Evolutionary conservation across 2,329 filamentous ascomycete species (phyloP).

Genomic region (Alternaria sp.): DNA sequence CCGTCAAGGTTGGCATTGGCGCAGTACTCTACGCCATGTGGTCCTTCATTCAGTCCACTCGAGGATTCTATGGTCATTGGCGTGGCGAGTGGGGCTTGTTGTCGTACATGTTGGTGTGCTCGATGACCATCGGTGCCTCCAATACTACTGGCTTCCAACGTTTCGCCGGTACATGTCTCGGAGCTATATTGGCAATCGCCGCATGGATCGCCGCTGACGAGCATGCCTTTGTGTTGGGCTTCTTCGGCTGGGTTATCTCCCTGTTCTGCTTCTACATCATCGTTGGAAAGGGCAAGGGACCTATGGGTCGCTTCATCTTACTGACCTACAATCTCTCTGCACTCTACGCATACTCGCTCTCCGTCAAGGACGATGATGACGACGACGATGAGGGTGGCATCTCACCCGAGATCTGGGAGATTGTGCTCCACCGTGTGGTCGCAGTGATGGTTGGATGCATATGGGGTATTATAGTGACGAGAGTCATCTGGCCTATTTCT

Average conservation of each 20-base stretch:
- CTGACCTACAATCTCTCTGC: constrained; percentile 96
- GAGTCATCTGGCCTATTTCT: constrained; percentile 91
- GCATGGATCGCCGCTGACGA: constrained; percentile 80
- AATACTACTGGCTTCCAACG: constrained; percentile 90
- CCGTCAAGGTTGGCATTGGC: constrained; percentile 90
- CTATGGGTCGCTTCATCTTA: constrained; percentile 90
- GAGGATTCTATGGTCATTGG: constrained; percentile 84
- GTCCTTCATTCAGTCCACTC: constrained; percentile 79
- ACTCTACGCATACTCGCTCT: constrained; percentile 90
- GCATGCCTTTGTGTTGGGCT: constrained; percentile 75
- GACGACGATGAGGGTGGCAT: constrained; percentile 84
- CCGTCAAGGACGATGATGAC: constrained; percentile 77
- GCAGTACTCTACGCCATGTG: constrained; percentile 88
- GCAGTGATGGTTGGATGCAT: constrained; percentile 85
- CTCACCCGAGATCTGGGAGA: constrained; percentile 84
- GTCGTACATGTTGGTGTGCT: constrained; percentile 97
- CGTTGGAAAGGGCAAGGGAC: constrained; percentile 80
- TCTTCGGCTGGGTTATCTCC: constrained; percentile 82
- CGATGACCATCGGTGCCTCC: constrained; percentile 94
- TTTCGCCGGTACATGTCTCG: constrained; percentile 84
- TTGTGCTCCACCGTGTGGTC: constrained; percentile 84
- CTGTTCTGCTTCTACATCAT: constrained; percentile 90
- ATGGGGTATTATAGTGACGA: constrained; percentile 90
- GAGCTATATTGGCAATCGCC: constrained; percentile 74
- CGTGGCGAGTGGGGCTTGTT: constrained; percentile 95